These are phyloP conservation scores for Xylaria sp. DNA, from an alignment of 2,329 filamentous ascomycete genomes.

Conservation along the genomic window DNA sequence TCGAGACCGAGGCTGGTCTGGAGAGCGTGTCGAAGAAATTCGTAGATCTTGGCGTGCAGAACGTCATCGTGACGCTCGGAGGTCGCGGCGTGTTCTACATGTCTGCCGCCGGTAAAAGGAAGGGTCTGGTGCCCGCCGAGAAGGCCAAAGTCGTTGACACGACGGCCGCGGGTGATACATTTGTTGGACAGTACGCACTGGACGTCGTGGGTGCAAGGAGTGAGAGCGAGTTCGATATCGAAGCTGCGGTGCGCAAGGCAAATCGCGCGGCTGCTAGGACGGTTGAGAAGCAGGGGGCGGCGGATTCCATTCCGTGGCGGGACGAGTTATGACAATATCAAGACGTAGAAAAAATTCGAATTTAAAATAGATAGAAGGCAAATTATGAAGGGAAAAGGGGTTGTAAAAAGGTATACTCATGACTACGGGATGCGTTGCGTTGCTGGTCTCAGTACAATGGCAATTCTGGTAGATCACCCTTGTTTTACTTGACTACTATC, in stretches of 20 bases:
- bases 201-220: conserved; percentile 65
- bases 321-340: conserved; percentile 56
- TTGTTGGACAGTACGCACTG: conserved; percentile 88
- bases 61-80: conserved; percentile 87
- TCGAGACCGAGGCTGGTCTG: conserved; percentile 60
- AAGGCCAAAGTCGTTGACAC: conserved; percentile 88
- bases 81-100: conserved; percentile 79
- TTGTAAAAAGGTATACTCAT: neutral
- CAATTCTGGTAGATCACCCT: neutral
- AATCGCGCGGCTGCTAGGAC: conserved; percentile 72
- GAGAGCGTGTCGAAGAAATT: conserved; percentile 68
- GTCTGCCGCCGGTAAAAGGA: conserved; percentile 53
- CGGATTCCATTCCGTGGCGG: conserved; percentile 74
- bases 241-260: conserved; percentile 68
- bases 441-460: neutral
- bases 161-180: conserved; percentile 93
- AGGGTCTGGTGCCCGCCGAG: conserved; percentile 68
- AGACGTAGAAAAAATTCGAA: neutral
- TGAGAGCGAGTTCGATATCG: conserved; percentile 61
- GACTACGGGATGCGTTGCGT: neutral
- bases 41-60: conserved; percentile 74
- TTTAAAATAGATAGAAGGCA: neutral
- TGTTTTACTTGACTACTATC: neutral
- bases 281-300: conserved; percentile 73
- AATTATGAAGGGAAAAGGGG: neutral